These are phyloP conservation scores for Lactuca sativa DNA, from an alignment of 129 eudicot species.

Conservation along the genomic window DNA sequence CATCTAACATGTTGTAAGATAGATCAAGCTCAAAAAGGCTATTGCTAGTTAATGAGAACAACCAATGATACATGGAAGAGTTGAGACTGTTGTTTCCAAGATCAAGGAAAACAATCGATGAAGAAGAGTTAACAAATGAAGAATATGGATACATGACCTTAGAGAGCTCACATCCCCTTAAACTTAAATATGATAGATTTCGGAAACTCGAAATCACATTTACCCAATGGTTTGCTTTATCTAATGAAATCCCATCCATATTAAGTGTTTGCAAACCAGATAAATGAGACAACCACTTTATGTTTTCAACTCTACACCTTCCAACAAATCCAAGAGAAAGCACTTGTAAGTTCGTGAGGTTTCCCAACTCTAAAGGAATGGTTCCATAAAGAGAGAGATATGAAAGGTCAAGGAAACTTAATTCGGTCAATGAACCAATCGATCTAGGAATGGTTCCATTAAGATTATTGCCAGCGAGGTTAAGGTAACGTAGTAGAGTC, in stretches of 20 bases:
- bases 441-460: not conserved
- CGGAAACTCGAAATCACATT: not conserved
- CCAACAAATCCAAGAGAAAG: not conserved
- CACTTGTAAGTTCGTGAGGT: not conserved
- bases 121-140: conserved; percentile 9
- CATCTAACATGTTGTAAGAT: not conserved
- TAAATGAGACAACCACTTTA: not conserved
- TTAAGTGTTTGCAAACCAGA: not conserved
- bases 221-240: not conserved
- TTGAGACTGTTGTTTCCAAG: not conserved
- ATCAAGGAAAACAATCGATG: not conserved
- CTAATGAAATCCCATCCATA: not conserved
- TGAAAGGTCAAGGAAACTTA: conserved; percentile 5
- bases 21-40: not conserved
- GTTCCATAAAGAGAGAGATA: not conserved
- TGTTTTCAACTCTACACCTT: not conserved
- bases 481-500: not conserved
- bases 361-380: conserved; percentile 15
- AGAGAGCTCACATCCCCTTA: not conserved
- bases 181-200: conserved; percentile 1
- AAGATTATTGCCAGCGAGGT: conserved; percentile 7
- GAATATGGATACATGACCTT: not conserved
- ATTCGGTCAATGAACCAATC: conserved; percentile 9
- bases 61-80: not conserved
- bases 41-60: not conserved